These are phyloP conservation scores for Plectranthus barbatus DNA, from an alignment of 257 asterid genomes.

Conservation along the genomic window DNA sequence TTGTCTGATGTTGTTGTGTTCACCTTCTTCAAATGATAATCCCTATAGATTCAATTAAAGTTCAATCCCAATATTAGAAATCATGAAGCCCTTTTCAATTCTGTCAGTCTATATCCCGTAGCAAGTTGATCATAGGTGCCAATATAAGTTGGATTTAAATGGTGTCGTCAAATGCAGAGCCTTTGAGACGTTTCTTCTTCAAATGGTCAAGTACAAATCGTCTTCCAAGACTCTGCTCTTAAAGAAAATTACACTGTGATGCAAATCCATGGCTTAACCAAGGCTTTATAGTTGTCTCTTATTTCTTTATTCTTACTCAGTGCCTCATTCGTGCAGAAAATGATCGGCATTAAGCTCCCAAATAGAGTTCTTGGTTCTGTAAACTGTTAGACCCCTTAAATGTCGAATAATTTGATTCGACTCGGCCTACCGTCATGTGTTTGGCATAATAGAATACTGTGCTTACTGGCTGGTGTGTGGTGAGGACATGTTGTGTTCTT, in stretches of 20 bases:
- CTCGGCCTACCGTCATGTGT: not conserved
- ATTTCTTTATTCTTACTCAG: not conserved
- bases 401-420: no score
- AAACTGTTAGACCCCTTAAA: not conserved
- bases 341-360: not conserved
- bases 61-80: not conserved
- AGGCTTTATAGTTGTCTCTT: not conserved
- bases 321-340: not conserved
- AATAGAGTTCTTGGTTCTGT: not conserved
- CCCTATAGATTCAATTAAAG: not conserved
- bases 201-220: not conserved
- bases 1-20: constrained; percentile 9
- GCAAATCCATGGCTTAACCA: not conserved
- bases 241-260: no score
- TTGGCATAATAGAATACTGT: not conserved
- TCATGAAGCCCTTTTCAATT: not conserved
- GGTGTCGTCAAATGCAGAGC: no score
- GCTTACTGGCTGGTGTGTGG: not conserved
- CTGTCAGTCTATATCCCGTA: no score
- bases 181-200: not conserved
- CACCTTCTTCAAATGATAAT: no score
- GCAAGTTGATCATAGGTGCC: no score
- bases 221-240: no score
- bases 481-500: no score
- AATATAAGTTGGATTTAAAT: no score